Evolutionary conservation across 805 yeast species (phyloP), one percentile per base, ranked within the genome.

Genomic region (Wickerhamomyces xylosicus): DNA sequence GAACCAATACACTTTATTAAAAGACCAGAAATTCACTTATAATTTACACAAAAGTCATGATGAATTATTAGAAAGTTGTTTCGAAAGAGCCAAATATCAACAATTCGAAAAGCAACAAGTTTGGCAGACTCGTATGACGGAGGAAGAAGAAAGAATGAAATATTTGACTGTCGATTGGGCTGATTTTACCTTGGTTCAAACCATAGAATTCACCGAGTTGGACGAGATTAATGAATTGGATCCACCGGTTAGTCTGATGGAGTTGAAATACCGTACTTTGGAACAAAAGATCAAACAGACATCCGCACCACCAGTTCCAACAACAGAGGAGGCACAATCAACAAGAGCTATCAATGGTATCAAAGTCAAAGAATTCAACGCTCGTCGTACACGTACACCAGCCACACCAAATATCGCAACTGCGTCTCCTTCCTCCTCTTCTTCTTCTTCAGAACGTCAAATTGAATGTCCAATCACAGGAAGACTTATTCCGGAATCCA

Each of bases 111-210:
- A 62, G 17, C 62, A 58, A 17, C 46, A 68, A 38, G 53, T 52
- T 5, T 57, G 62, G 35, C 63, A 63, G 38, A 61, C 61, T 7
- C 54, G 54, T 29, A 48, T 54, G 42, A 47, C 47, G 42, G 57
- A 66, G 48, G 58, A 61, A 43, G 44, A 56, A 39, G 37, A 57
- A 53, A 68, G 67, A 41, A 47, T 75, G 5, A 78, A 72, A 33
- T 85, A 70, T 59, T 85, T 89, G 0, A 72, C 82, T 9, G 78
- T 86, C 18, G 87, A 89, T 59, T 90, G 98, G 98, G 78, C 79
- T 40, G 85, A 83, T 45, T 90, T 89, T 53, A 66, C 69, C 2
- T 66, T 85, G 15, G 80, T 85, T 7, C 85, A 78, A 37, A 75
- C 79, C 2, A 66, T 87, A 13, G 76, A 69, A 36, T 80, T 86